phyloP scores from a whole-genome alignment of 768 basidiomycete species.

The Russula sp. region DNA sequence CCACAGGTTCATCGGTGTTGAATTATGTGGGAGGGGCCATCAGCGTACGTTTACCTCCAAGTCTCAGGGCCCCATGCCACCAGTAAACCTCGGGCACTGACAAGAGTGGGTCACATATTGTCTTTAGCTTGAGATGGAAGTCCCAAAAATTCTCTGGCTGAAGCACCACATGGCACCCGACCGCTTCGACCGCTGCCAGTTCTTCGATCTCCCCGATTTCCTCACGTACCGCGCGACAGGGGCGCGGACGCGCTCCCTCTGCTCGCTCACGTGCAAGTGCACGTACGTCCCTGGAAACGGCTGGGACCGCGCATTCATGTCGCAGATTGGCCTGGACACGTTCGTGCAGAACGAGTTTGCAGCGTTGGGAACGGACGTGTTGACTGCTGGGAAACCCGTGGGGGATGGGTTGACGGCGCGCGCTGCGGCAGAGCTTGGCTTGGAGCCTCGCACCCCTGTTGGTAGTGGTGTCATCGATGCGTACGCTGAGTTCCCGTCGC shows the following conservation, averaged over 20 bases:
- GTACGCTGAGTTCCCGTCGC: conserved; percentile 43
- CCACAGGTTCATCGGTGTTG: conserved; percentile 76
- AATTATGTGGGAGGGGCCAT: conserved; percentile 96
- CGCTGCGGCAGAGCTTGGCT: conserved; percentile 82
- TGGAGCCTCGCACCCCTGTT: conserved; percentile 83
- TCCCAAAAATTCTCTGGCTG: conserved; percentile 96
- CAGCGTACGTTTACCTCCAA: conserved; percentile 56
- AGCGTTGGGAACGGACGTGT: conserved; percentile 53
- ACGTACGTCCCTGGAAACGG: conserved; percentile 84
- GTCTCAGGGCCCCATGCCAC: neutral
- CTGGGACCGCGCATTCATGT: conserved; percentile 89
- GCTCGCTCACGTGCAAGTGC: conserved; percentile 96
- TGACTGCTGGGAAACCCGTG: conserved; percentile 84
- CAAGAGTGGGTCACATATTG: neutral
- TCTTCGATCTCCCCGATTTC: conserved; percentile 93
- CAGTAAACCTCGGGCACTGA: neutral
- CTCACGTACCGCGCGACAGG: conserved; percentile 90
- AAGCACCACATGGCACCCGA: conserved; percentile 78
- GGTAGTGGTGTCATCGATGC: conserved; percentile 96
- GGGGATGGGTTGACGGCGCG: conserved; percentile 73
- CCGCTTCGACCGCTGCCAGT: conserved; percentile 72
- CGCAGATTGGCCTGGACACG: conserved; percentile 73
- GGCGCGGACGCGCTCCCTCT: conserved; percentile 70
- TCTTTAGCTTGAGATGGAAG: conserved; percentile 99
- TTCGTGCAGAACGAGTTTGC: conserved; percentile 76